Conservation (phyloP, 148 eudicot genomes). For the Dysphania ambrosioides region DNA sequence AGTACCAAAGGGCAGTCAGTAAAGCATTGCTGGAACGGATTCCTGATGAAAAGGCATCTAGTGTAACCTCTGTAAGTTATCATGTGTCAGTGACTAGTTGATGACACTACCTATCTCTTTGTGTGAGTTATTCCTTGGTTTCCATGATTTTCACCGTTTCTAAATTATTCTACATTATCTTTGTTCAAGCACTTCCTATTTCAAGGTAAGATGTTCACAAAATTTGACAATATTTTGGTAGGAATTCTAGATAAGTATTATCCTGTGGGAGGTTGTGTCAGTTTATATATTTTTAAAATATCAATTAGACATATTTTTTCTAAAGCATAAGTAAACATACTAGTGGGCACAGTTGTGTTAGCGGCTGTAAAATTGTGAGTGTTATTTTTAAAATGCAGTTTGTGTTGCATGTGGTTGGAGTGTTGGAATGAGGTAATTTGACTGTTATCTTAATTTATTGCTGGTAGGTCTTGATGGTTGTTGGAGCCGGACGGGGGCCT, state of each 20-base stretch:
- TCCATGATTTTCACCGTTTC: neutral
- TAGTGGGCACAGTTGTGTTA: too few species aligned
- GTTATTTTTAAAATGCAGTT: slow-evolving; percentile 3
- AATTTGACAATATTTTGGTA: too few species aligned
- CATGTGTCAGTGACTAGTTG: neutral
- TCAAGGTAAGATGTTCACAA: too few species aligned
- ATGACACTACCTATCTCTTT: neutral
- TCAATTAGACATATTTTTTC: too few species aligned
- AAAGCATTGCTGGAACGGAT: slow-evolving; percentile 82
- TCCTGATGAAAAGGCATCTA: slow-evolving; percentile 65
- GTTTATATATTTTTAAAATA: too few species aligned
- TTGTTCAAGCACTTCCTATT: too few species aligned
- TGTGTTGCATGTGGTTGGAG: neutral
- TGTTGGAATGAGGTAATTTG: neutral
- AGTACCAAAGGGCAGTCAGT: slow-evolving; percentile 89
- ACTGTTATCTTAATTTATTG: slow-evolving; percentile 11
- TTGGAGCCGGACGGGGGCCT: slow-evolving; percentile 99
- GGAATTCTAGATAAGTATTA: too few species aligned
- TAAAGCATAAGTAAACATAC: too few species aligned
- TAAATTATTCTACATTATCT: too few species aligned
- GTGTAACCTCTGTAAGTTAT: slow-evolving; percentile 59
- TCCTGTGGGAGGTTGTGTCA: too few species aligned
- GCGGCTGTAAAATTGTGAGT: too few species aligned
- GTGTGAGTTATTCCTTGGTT: neutral
- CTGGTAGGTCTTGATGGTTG: slow-evolving; percentile 88